Evolutionary conservation across 2,329 filamentous ascomycete species (phyloP).

Genomic region (Penicillium sp.): DNA sequence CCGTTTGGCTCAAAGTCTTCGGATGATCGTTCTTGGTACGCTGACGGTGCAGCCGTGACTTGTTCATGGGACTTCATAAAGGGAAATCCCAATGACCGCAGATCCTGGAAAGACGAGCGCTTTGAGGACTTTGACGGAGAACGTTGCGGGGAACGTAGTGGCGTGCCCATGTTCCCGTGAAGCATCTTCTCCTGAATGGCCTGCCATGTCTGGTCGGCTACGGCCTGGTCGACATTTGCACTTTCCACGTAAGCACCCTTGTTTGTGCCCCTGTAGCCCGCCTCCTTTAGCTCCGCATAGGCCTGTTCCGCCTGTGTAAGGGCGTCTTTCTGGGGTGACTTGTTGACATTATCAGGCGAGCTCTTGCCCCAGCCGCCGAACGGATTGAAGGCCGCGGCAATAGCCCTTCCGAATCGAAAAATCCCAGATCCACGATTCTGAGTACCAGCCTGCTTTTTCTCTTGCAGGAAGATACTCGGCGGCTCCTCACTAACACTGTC

Average conservation of each 20-base stretch:
- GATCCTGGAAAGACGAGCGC: conserved; percentile 34
- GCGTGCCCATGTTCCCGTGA: conserved; percentile 9
- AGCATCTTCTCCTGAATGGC: conserved; percentile 32
- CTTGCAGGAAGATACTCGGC: conserved; percentile 61
- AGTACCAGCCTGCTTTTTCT: conserved; percentile 21
- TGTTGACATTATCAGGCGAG: conserved; percentile 32
- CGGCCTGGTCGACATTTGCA: conserved; percentile 7
- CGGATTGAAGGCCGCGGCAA: conserved; percentile 53
- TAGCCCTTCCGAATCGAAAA: conserved; percentile 53
- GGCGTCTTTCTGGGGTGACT: conserved; percentile 39
- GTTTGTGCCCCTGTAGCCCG: conserved; percentile 45
- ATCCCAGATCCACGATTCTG: conserved; percentile 44
- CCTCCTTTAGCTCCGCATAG: conserved; percentile 53
- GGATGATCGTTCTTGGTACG: conserved; percentile 16
- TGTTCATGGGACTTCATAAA: conserved; percentile 27
- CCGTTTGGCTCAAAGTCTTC: conserved; percentile 24
- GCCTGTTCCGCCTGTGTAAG: conserved; percentile 48
- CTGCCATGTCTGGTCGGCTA: conserved; percentile 34
- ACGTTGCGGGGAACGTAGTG: conserved; percentile 11
- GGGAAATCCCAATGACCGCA: conserved; percentile 32
- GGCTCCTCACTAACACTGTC: conserved; percentile 69
- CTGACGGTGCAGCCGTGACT: conserved; percentile 22
- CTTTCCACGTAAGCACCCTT: conserved; percentile 32
- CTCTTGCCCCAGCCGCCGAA: conserved; percentile 47
- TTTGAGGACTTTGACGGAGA: conserved; percentile 27